A percentile compares a stretch with the other conserved stretches of the same genome.
Evolutionary conservation across 2,329 filamentous ascomycete genomes (phyloP).

Genomic region (Aureobasidium leucospermi): DNA sequence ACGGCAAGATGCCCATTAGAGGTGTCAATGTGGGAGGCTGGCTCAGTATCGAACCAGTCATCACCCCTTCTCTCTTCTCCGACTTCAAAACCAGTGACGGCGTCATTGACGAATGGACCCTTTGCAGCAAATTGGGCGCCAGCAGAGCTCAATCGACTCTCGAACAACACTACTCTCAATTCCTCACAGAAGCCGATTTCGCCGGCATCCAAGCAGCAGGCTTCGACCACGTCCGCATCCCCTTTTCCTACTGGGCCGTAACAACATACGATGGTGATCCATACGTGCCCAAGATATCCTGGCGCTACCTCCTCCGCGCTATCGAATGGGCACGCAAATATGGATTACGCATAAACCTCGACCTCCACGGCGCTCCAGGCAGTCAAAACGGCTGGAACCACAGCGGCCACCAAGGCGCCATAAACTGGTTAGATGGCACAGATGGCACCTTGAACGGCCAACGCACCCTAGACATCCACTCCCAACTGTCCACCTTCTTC

Average conservation of each 20-base stretch:
- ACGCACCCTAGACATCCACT: constrained; percentile 78
- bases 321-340: constrained; percentile 94
- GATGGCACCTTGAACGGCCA: constrained; percentile 71
- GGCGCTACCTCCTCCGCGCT: constrained; percentile 84
- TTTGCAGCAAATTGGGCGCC: constrained; percentile 63
- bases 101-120: constrained; percentile 83
- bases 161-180: constrained; percentile 88
- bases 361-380: constrained; percentile 84
- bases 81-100: constrained; percentile 53
- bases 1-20: constrained; percentile 69
- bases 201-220: constrained; percentile 77
- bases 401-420: constrained; percentile 71
- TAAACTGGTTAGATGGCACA: constrained; percentile 87
- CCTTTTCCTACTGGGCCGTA: constrained; percentile 92
- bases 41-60: constrained; percentile 90
- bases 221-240: constrained; percentile 93
- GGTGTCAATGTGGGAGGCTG: constrained; percentile 93
- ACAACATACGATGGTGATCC: constrained; percentile 77
- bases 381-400: constrained; percentile 99
- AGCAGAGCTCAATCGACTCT: constrained; percentile 57
- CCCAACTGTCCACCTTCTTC: constrained; percentile 85
- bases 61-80: constrained; percentile 83
- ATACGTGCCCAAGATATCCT: constrained; percentile 78
- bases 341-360: constrained; percentile 84
- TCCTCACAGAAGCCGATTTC: constrained; percentile 79